These are phyloP conservation scores for Ceratobasidium sp. DNA, from an alignment of 1,284 basidiomycete species.

Conservation along the genomic window DNA sequence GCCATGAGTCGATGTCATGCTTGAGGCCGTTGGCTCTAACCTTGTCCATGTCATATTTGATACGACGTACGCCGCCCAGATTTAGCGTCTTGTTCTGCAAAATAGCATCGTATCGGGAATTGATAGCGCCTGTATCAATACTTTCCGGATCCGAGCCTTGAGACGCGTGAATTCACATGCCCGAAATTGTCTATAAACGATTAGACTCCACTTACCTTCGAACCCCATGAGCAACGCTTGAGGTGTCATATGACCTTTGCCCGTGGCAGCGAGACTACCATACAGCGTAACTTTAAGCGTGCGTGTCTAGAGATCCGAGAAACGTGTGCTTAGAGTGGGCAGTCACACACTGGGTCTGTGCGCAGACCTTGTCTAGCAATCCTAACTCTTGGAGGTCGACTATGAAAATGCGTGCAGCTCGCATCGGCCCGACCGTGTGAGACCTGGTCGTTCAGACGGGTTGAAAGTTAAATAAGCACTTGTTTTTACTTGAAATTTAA, in stretches of 20 bases:
- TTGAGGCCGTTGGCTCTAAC: not conserved
- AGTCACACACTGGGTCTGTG: constrained; percentile 46
- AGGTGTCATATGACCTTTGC: constrained; percentile 94
- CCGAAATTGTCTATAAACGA: not conserved
- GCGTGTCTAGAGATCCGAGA: constrained; percentile 51
- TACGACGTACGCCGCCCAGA: constrained; percentile 79
- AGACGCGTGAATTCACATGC: not conserved
- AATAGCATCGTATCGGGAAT: constrained; percentile 80
- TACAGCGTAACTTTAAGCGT: constrained; percentile 90
- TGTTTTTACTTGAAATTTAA: too few species aligned
- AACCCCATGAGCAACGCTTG: constrained; percentile 93
- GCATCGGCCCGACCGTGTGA: constrained; percentile 92
- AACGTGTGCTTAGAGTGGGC: constrained; percentile 5
- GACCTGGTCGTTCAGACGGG: constrained; percentile 61
- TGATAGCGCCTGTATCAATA: constrained; percentile 84
- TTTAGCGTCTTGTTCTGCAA: constrained; percentile 74
- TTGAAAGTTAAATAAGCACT: constrained; percentile 57
- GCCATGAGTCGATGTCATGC: not conserved
- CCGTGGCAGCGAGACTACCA: constrained; percentile 68
- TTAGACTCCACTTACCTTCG: constrained; percentile 71
- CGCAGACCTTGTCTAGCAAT: constrained; percentile 76
- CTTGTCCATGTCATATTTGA: constrained; percentile 86
- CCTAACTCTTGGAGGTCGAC: constrained; percentile 78
- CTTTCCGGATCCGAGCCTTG: constrained; percentile 85
- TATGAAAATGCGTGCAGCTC: constrained; percentile 90